phyloP scores from a whole-genome alignment of 176 grass and related monocot species.

The Oryza nivara region DNA sequence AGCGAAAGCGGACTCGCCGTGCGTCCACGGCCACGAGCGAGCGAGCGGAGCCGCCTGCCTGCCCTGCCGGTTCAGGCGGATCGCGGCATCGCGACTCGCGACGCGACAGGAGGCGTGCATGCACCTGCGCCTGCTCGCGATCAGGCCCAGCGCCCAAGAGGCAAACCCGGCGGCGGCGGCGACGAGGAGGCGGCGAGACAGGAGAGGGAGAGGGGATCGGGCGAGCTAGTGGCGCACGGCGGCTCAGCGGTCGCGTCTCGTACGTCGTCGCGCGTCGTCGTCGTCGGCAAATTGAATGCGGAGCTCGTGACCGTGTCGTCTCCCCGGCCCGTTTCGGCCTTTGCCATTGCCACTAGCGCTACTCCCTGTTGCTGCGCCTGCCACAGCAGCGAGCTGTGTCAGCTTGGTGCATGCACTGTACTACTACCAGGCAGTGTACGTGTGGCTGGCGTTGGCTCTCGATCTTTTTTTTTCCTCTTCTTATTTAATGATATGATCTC shows the following conservation, averaged over 20 bases:
- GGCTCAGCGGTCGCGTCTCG: not conserved
- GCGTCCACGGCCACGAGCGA: too few relatives aligned
- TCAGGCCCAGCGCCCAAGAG: too few relatives aligned
- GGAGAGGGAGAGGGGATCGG: too few relatives aligned
- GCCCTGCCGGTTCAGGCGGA: not conserved
- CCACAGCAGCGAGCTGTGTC: too few relatives aligned
- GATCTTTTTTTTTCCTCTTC: not conserved
- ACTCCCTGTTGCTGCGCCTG: too few relatives aligned
- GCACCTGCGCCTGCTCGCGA: too few relatives aligned
- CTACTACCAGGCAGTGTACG: not conserved
- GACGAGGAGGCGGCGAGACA: not conserved
- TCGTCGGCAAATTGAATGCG: not conserved
- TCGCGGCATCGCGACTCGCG: not conserved
- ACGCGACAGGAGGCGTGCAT: not conserved
- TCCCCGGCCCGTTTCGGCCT: too few relatives aligned
- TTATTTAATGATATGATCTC: not conserved
- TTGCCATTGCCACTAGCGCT: too few relatives aligned
- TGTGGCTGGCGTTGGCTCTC: conserved; percentile 21
- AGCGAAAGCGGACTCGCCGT: not conserved
- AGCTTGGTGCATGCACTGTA: not conserved
- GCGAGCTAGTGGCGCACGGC: not conserved
- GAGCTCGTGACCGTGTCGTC: not conserved
- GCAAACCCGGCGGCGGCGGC: too few relatives aligned
- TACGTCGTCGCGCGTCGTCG: too few relatives aligned
- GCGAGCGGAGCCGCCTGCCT: too few relatives aligned